phyloP scores from a whole-genome alignment of 345 rosid species.

The Psidium friedrichsthalianum region DNA sequence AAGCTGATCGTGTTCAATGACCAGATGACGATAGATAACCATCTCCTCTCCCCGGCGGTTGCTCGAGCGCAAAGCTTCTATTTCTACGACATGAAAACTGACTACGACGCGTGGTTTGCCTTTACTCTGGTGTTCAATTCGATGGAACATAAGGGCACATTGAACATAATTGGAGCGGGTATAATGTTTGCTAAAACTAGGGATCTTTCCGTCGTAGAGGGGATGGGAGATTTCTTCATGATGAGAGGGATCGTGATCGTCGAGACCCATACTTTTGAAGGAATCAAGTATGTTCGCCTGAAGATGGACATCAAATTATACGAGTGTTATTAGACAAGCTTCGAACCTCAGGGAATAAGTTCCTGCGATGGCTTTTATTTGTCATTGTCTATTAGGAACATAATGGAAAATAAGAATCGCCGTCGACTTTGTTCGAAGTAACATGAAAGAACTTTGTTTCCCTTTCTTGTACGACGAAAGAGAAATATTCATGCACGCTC shows the following conservation, averaged over 20 bases:
- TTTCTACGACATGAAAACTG: constrained; percentile 45
- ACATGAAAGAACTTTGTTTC: background rate
- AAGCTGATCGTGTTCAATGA: constrained; percentile 42
- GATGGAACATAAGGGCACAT: constrained; percentile 36
- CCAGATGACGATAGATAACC: constrained; percentile 34
- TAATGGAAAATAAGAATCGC: background rate
- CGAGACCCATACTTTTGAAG: constrained; percentile 27
- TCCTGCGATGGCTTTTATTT: background rate
- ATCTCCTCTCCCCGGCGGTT: constrained; percentile 28
- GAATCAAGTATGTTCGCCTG: constrained; percentile 40
- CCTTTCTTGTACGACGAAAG: no score
- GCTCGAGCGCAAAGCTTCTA: constrained; percentile 65
- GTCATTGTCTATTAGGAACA: background rate
- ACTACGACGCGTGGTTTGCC: constrained; percentile 35
- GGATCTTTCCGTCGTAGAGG: constrained; percentile 54
- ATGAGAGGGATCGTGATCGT: constrained; percentile 48
- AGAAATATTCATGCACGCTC: no score
- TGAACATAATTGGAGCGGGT: constrained; percentile 54
- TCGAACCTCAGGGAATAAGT: background rate
- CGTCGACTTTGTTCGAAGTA: background rate
- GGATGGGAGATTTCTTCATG: constrained; percentile 72
- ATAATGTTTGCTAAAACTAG: constrained; percentile 42
- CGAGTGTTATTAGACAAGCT: constrained; percentile 24
- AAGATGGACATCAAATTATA: constrained; percentile 32
- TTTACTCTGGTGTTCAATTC: constrained; percentile 29